Base-by-base conservation (phyloP, 192 early-diverging fungal genomes). In the Umbelopsis sp. region DNA sequence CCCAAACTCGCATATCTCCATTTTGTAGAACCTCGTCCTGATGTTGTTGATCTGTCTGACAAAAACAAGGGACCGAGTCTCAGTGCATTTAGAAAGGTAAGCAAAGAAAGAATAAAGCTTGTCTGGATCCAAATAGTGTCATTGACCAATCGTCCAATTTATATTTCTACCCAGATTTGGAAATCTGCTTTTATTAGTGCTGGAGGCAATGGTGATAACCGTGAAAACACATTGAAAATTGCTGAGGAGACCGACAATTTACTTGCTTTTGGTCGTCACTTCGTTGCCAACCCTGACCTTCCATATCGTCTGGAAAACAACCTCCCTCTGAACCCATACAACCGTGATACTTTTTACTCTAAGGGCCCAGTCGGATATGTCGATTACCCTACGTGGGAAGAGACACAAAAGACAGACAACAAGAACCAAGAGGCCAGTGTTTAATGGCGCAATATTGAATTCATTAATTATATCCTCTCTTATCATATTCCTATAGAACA, bases 221-320 rank as follows among this genome's bases (percentile, higher is more conserved):
- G 21, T 17, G 41, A 69, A 43, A 6, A 20, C n/a, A 73, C 73
- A 14, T 31, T 66, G 17, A 66, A 51, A 7, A n/a, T 34, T 49
- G 36, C 47, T 43, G 79, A 80, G 17, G 31, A 66, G 26, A 34
- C 59, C 24, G 73, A 34, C 24, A 68, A 80, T 26, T 26, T 80
- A 20, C 51, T 80, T 3, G 78, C 65, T 41, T 75, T 73, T 54
- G 79, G 78, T 16, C 67, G 79, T 16, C 38, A 44, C 22, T 81
- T 74, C 43, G 71, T 81, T 50, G 76, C 79, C 22, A 81, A 81
- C 29, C 79, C 78, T 34, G 79, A 81, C 49, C 49, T 80, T 6
- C 74, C 66, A 2, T n/a, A 67, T 2, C 77, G 79, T 29, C 32
- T 81, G 16, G 26, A 68, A 17, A 65, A 80, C 12, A 26, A 53